Percentiles rank a stretch among this genome's conserved stretches.
Conservation (phyloP, 163 green algal genomes). For the Chloromonas sp. region DNA sequence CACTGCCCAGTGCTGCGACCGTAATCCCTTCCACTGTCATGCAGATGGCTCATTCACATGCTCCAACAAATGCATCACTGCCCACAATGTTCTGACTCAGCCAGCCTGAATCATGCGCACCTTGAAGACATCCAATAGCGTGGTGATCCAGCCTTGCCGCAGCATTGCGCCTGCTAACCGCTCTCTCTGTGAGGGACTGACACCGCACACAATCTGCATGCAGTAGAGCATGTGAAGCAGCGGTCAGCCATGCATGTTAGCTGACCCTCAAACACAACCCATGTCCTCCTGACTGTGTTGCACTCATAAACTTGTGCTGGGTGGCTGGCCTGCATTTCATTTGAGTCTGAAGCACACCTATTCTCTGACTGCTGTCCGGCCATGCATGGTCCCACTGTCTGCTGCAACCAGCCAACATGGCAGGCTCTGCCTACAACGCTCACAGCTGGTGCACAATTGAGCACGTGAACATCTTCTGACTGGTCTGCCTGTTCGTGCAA, state of each 20-base stretch:
- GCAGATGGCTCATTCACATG: too few relatives aligned
- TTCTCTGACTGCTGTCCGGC: not conserved
- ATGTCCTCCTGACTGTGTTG: not conserved
- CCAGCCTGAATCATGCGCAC: slow-evolving; percentile 16
- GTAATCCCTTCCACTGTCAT: too few relatives aligned
- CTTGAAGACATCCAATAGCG: slow-evolving; percentile 84
- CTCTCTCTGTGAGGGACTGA: slow-evolving; percentile 71
- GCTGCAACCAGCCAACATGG: not conserved
- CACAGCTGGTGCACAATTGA: not conserved
- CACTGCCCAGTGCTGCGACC: too few relatives aligned
- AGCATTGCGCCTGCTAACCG: slow-evolving; percentile 61
- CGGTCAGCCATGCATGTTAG: not conserved
- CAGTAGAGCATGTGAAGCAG: not conserved
- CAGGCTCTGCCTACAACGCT: not conserved
- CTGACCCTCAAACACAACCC: not conserved
- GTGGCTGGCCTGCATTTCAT: not conserved
- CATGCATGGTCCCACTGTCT: not conserved
- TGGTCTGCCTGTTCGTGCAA: not conserved
- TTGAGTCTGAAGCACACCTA: not conserved
- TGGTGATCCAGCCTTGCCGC: slow-evolving; percentile 59
- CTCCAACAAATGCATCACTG: too few relatives aligned
- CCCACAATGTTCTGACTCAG: too few relatives aligned
- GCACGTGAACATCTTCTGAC: too few relatives aligned
- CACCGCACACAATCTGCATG: slow-evolving; percentile 51
- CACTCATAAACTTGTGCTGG: too few relatives aligned